Percentiles rank a stretch among this genome's conserved stretches.
Conservation (phyloP, 31 red algal species). For the Endocladia muricata region DNA sequence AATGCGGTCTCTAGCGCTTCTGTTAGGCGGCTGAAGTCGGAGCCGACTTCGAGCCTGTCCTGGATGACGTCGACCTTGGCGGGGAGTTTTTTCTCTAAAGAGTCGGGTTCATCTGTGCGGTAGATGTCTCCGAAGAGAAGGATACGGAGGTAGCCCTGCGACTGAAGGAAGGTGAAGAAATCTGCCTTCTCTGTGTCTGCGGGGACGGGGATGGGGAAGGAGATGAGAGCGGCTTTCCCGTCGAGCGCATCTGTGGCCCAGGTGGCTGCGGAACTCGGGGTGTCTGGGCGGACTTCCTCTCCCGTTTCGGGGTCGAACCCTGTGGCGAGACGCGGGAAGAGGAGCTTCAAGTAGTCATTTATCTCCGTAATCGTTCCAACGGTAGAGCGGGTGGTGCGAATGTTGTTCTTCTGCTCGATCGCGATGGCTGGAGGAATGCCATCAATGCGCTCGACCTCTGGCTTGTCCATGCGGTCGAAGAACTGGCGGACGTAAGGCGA, state of each 20-base stretch:
- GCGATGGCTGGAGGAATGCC: conserved; percentile 22
- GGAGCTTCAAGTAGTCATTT: conserved; percentile 13
- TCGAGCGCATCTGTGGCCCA: background rate
- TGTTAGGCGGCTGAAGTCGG: background rate
- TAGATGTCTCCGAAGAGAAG: background rate
- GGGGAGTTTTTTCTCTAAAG: background rate
- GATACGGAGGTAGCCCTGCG: conserved; percentile 11
- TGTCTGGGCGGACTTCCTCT: background rate
- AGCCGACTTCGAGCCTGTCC: background rate
- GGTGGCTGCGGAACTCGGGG: background rate
- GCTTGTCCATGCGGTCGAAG: conserved; percentile 19
- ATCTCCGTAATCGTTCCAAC: conserved; percentile 23
- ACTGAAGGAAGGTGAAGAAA: background rate
- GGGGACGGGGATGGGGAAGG: background rate
- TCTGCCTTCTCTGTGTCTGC: background rate
- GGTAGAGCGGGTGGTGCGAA: conserved; percentile 11
- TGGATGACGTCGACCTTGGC: conserved; percentile 3
- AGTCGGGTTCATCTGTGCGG: background rate
- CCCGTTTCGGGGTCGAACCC: background rate
- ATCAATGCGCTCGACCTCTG: conserved; percentile 1
- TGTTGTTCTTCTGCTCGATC: conserved; percentile 18
- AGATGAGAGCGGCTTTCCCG: background rate
- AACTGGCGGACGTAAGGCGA: conserved; percentile 20
- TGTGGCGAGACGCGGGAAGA: conserved; percentile 1
- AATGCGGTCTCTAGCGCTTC: conserved; percentile 8